phyloP scores from a whole-genome alignment of 129 eudicot genomes.

The Flaveria linearis region DNA sequence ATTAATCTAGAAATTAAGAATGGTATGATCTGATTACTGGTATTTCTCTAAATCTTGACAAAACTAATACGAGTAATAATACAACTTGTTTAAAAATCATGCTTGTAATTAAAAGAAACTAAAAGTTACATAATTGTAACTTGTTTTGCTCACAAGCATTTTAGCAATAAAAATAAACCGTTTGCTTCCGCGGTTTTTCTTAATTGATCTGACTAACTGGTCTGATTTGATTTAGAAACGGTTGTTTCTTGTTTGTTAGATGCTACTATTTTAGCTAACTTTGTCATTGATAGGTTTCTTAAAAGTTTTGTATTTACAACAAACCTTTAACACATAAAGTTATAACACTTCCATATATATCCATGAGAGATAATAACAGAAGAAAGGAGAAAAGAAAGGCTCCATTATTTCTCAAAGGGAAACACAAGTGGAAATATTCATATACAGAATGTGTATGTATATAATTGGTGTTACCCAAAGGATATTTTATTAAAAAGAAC shows the following conservation, averaged over 20 bases:
- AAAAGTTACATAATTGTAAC: not conserved
- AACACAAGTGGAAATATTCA: constrained; percentile 17
- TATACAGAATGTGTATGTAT: constrained; percentile 20
- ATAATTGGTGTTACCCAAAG: constrained; percentile 36
- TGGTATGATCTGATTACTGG: no score
- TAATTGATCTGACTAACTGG: not conserved
- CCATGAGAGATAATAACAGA: constrained; percentile 7
- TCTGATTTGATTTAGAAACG: not conserved
- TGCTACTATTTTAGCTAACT: constrained; percentile 5
- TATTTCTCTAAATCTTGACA: no score
- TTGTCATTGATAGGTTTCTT: not conserved
- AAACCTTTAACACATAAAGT: constrained; percentile 37
- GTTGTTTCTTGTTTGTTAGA: not conserved
- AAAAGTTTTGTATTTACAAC: constrained; percentile 29
- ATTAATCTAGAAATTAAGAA: no score
- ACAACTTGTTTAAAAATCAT: no score
- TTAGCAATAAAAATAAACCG: not conserved
- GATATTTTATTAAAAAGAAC: constrained; percentile 46
- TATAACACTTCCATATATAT: constrained; percentile 42
- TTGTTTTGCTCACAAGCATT: not conserved
- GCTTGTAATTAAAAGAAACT: not conserved
- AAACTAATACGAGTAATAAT: no score
- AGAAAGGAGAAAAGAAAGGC: constrained; percentile 26
- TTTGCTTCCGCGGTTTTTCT: not conserved
- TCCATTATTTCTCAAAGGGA: constrained; percentile 32